Evolutionary conservation across 140 eudicot species (phyloP).

Genomic region (Artemisia princeps): DNA sequence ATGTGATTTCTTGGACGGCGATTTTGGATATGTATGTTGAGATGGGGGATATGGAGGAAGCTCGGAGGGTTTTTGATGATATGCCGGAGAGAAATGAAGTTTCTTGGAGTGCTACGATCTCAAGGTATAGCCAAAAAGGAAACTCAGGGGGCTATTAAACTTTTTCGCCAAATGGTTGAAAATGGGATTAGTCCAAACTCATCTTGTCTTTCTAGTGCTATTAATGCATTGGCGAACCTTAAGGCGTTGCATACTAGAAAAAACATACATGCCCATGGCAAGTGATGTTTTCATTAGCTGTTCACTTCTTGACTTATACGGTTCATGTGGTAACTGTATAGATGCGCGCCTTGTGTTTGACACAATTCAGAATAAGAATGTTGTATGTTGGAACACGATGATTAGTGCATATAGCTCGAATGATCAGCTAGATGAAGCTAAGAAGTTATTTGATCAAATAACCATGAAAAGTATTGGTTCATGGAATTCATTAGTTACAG

Average conservation of each 20-base stretch:
- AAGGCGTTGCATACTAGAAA: slow-evolving; percentile 42
- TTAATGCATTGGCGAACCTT: slow-evolving; percentile 52
- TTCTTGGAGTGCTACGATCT: slow-evolving; percentile 78
- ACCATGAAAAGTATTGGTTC: slow-evolving; percentile 41
- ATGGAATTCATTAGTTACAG: slow-evolving; percentile 66
- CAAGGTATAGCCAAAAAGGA: slow-evolving; percentile 67
- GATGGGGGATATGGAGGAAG: slow-evolving; percentile 53
- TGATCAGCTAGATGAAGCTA: slow-evolving; percentile 51
- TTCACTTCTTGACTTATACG: slow-evolving; percentile 50
- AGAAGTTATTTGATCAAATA: slow-evolving; percentile 42
- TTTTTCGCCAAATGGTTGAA: slow-evolving; percentile 45
- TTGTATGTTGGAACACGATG: slow-evolving; percentile 70
- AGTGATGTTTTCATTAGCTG: slow-evolving; percentile 45
- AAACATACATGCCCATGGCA: slow-evolving; percentile 48
- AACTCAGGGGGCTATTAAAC: slow-evolving; percentile 42
- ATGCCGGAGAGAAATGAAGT: slow-evolving; percentile 78
- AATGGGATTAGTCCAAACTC: slow-evolving; percentile 38
- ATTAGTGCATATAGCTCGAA: slow-evolving; percentile 47
- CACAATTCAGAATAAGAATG: slow-evolving; percentile 38
- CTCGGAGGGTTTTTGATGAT: slow-evolving; percentile 55
- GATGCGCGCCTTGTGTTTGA: slow-evolving; percentile 50
- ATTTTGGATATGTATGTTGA: slow-evolving; percentile 59
- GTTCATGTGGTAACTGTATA: slow-evolving; percentile 40
- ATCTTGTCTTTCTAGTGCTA: slow-evolving; percentile 56
- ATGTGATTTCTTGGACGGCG: slow-evolving; percentile 78